A percentile compares a stretch with the other conserved stretches of the same genome.
These are phyloP conservation scores for Trichoderma gamsii DNA, from an alignment of 495 filamentous ascomycete species.

Conservation along the genomic window DNA sequence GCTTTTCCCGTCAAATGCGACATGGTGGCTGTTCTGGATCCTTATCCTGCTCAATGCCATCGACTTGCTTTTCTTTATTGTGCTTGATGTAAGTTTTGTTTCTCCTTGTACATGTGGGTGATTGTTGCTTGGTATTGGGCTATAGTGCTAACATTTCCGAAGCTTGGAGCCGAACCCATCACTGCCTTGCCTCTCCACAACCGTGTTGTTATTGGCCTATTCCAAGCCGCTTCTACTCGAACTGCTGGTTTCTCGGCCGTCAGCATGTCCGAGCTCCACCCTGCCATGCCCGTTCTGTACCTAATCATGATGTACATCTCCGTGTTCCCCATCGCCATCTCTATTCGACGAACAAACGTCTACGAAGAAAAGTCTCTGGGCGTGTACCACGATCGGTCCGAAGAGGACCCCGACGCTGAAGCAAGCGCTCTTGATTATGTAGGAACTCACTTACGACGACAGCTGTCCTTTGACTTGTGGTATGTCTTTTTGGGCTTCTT, in stretches of 20 bases:
- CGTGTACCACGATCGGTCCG: conserved; percentile 50
- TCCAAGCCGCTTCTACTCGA: conserved; percentile 74
- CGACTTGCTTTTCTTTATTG: conserved; percentile 77
- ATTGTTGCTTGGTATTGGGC: not conserved
- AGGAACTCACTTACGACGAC: conserved; percentile 72
- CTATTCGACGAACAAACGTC: conserved; percentile 80
- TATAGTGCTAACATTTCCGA: not conserved
- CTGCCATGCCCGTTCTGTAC: conserved; percentile 83
- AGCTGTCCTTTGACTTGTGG: conserved; percentile 76
- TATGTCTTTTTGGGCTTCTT: conserved; percentile 76
- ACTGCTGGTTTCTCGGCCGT: conserved; percentile 78
- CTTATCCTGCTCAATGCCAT: conserved; percentile 67
- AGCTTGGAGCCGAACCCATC: conserved; percentile 64
- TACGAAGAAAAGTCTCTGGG: conserved; percentile 89
- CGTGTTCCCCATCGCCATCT: conserved; percentile 89
- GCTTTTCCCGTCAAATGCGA: conserved; percentile 75
- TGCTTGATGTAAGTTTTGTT: conserved; percentile 62
- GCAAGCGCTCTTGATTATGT: conserved; percentile 66
- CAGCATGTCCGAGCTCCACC: conserved; percentile 66
- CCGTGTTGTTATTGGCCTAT: conserved; percentile 70
- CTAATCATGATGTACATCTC: conserved; percentile 98
- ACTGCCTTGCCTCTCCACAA: conserved; percentile 53
- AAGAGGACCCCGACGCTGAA: conserved; percentile 38
- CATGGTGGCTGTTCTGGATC: conserved; percentile 85
- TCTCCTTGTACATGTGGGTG: not conserved